A percentile compares a stretch with the other conserved stretches of the same genome.
Evolutionary conservation across 805 yeast genomes (phyloP).

Genomic region (Ogataea pini): DNA sequence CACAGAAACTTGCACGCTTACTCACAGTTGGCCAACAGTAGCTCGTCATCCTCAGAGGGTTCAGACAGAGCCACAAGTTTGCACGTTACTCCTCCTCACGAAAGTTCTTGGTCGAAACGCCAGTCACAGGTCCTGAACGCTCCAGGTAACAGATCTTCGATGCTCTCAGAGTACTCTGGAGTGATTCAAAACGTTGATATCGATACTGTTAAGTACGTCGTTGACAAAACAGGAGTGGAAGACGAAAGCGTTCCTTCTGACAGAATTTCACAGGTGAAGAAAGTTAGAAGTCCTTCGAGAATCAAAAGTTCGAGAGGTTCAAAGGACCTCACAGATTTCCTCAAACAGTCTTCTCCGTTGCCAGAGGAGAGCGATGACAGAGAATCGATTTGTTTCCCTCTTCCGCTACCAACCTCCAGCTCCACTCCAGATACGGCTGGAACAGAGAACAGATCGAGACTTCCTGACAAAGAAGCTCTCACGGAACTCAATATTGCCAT

Average conservation of each 20-base stretch:
- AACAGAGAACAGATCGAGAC: constrained; percentile 12
- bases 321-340: constrained; percentile 13
- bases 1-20: constrained; percentile 11
- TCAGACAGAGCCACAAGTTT: constrained; percentile 3
- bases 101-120: constrained; percentile 6
- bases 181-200: constrained; percentile 39
- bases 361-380: constrained; percentile 23
- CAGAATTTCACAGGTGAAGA: constrained; percentile 22
- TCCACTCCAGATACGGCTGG: neutral
- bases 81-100: constrained; percentile 2
- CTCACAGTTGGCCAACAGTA: constrained; percentile 4
- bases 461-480: constrained; percentile 30
- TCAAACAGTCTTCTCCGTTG: constrained; percentile 20
- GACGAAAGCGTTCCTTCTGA: constrained; percentile 16
- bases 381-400: constrained; percentile 25
- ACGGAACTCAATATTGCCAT: constrained; percentile 28
- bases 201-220: constrained; percentile 36
- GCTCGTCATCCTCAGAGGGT: constrained; percentile 2
- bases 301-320: constrained; percentile 19
- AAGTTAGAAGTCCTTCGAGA: constrained; percentile 17
- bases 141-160: constrained; percentile 33
- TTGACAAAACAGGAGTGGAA: constrained; percentile 22
- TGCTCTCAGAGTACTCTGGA: constrained; percentile 39
- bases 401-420: constrained; percentile 22
- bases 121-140: constrained; percentile 10